These are phyloP conservation scores for Tetrahymena thermophila DNA, from an alignment of 73 alveolate genomes.

Conservation along the genomic window DNA sequence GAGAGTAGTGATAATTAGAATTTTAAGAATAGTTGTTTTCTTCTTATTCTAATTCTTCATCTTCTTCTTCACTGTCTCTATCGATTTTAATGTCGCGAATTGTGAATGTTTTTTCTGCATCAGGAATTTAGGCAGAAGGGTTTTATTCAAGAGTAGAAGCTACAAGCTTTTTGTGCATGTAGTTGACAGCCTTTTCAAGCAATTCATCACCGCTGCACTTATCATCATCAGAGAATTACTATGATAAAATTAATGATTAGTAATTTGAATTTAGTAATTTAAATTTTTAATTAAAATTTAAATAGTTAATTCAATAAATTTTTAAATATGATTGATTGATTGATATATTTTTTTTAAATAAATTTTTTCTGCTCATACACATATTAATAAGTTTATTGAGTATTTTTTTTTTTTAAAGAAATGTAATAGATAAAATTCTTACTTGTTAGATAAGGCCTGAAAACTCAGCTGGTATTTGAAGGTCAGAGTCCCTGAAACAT, in stretches of 20 bases:
- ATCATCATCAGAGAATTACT: not conserved
- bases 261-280: not conserved
- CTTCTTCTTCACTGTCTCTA: not conserved
- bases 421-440: not conserved
- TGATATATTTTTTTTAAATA: not conserved
- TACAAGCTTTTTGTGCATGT: not conserved
- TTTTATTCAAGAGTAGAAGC: not conserved
- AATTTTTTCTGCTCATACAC: not conserved
- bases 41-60: not conserved
- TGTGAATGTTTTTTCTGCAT: not conserved
- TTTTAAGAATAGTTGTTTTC: not conserved
- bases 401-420: not conserved
- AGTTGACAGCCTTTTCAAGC: not conserved
- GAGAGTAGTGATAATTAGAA: not conserved
- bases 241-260: not conserved
- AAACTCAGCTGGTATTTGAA: not conserved
- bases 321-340: no score
- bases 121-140: not conserved
- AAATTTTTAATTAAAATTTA: no score
- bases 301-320: not conserved
- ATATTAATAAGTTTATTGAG: no score
- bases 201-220: not conserved
- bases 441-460: not conserved
- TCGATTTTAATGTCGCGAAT: not conserved
- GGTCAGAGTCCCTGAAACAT: not conserved